Percentiles rank a stretch among this genome's conserved stretches.
Conservation (phyloP, 805 yeast genomes). For the Candida chauliodis region DNA sequence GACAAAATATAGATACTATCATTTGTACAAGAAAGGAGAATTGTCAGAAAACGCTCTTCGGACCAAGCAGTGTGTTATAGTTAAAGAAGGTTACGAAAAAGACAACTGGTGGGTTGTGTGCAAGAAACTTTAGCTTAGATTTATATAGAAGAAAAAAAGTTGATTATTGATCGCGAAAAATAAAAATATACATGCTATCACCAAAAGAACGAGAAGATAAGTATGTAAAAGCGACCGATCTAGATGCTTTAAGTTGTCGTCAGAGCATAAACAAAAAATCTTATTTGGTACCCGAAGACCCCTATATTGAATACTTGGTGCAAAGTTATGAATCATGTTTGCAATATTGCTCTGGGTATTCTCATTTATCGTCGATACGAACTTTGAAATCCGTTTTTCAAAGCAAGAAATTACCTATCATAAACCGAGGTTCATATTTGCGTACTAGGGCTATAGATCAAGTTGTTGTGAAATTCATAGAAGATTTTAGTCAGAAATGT, state of each 20-base stretch:
- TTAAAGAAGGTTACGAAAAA: conserved; percentile 78
- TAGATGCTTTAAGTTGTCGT: conserved; percentile 69
- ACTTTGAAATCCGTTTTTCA: conserved; percentile 36
- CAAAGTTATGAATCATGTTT: conserved; percentile 34
- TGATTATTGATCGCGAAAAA: too few species aligned
- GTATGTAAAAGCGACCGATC: conserved; percentile 56
- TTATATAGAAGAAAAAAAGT: too few species aligned
- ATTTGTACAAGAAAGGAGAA: conserved; percentile 82
- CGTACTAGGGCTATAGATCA: conserved; percentile 53
- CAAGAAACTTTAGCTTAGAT: conserved; percentile 11
- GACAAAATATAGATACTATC: conserved; percentile 86
- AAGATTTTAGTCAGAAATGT: conserved; percentile 19
- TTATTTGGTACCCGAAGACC: conserved; percentile 44
- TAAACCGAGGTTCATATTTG: conserved; percentile 68
- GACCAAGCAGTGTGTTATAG: conserved; percentile 67
- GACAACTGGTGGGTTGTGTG: conserved; percentile 84
- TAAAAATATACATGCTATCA: conserved; percentile 21
- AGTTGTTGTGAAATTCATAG: conserved; percentile 41
- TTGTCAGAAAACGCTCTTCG: conserved; percentile 60
- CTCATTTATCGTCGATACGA: conserved; percentile 37
- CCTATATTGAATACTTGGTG: conserved; percentile 29
- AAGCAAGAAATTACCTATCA: conserved; percentile 55
- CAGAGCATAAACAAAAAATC: conserved; percentile 45
- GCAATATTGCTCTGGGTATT: conserved; percentile 37
- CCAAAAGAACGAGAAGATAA: conserved; percentile 38